These are phyloP conservation scores for Myxozyma udenii DNA, from an alignment of 805 yeast species.

Conservation along the genomic window DNA sequence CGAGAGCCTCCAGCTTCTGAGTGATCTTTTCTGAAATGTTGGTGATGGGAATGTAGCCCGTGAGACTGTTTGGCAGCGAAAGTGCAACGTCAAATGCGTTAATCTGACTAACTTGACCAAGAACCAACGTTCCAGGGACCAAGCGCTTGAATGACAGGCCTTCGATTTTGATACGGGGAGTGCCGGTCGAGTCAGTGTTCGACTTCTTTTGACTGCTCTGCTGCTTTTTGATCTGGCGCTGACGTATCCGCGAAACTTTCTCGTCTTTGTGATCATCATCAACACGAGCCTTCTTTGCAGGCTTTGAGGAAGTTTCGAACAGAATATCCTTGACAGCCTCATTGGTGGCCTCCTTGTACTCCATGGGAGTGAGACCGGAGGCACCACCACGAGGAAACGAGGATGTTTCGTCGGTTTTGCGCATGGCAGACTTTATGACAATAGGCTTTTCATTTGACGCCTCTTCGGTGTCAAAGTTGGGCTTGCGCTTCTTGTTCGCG, in stretches of 20 bases:
- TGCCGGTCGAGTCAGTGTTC: not conserved
- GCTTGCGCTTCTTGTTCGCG: not conserved
- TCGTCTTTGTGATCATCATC: slow-evolving; percentile 1
- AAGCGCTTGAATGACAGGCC: slow-evolving; percentile 60
- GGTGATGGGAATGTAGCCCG: slow-evolving; percentile 75
- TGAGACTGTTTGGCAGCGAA: slow-evolving; percentile 73
- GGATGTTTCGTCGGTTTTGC: slow-evolving; percentile 42
- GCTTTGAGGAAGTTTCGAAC: slow-evolving; percentile 44
- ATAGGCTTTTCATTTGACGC: not conserved
- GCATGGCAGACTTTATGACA: not conserved
- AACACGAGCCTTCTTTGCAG: slow-evolving; percentile 17
- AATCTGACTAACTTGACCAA: slow-evolving; percentile 71
- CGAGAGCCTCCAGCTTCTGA: slow-evolving; percentile 51
- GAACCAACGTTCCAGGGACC: slow-evolving; percentile 65
- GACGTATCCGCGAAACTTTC: slow-evolving; percentile 11
- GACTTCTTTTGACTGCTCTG: slow-evolving; percentile 10
- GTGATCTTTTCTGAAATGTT: slow-evolving; percentile 65
- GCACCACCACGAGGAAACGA: slow-evolving; percentile 95
- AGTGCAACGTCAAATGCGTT: slow-evolving; percentile 62
- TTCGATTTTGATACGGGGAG: slow-evolving; percentile 40
- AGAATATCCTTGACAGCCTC: slow-evolving; percentile 88
- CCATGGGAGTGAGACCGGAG: slow-evolving; percentile 74
- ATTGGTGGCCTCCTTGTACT: slow-evolving; percentile 85
- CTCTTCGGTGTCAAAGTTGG: not conserved
- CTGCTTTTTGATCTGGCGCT: slow-evolving; percentile 20